phyloP scores from a whole-genome alignment of 148 eudicot species.

The Salicornia ramosissima region DNA sequence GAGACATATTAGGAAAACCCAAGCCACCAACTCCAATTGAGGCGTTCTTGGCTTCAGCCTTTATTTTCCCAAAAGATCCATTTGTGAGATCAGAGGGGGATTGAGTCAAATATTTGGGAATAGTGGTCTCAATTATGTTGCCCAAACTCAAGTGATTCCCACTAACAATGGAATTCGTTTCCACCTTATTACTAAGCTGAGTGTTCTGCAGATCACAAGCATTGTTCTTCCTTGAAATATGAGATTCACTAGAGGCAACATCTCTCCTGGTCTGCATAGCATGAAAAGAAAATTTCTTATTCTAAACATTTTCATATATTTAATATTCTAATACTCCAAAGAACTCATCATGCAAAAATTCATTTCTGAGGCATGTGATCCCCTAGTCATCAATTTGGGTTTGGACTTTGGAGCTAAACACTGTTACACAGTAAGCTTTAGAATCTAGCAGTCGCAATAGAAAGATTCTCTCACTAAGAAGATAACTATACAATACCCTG shows the following conservation, averaged over 20 bases:
- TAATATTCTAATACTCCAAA: neutral
- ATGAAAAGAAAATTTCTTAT: neutral
- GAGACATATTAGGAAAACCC: constrained; percentile 36
- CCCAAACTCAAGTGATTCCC: constrained; percentile 47
- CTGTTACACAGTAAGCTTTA: neutral
- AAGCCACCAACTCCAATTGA: constrained; percentile 30
- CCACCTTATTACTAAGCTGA: constrained; percentile 27
- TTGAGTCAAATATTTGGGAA: constrained; percentile 31
- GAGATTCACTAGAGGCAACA: constrained; percentile 35
- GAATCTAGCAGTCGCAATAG: neutral
- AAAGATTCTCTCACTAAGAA: neutral
- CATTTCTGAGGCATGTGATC: neutral
- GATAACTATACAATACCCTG: neutral
- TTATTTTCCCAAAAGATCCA: constrained; percentile 30
- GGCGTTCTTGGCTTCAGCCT: constrained; percentile 33
- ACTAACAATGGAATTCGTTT: constrained; percentile 31
- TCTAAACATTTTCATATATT: too few species aligned
- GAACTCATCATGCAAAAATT: neutral
- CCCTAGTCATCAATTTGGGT: neutral
- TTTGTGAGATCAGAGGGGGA: constrained; percentile 30
- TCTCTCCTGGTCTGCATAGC: constrained; percentile 43
- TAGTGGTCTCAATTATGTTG: constrained; percentile 30
- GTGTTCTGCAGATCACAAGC: constrained; percentile 29
- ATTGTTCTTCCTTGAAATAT: constrained; percentile 25
- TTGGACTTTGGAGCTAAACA: neutral